Base-by-base conservation (phyloP, 2,329 filamentous ascomycete genomes). In the Cercospora berteroae region DNA sequence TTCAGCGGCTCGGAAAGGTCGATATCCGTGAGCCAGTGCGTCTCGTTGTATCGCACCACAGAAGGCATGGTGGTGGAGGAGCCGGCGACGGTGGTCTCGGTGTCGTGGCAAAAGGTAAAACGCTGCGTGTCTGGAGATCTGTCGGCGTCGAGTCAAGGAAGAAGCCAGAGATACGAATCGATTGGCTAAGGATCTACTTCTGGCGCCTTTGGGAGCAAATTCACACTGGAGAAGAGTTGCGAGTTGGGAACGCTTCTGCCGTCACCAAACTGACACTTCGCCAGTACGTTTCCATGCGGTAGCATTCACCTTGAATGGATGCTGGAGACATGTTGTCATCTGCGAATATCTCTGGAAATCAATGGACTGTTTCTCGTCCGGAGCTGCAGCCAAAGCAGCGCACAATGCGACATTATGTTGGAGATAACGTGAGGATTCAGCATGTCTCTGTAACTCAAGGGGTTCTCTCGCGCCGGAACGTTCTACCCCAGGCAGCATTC, bases 391-490 rank as follows among this genome's bases (percentile, higher is more conserved):
- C 1, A 6, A 42, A 16, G 6, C 1, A 42, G 36, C 6, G 16
- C 6, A n/a, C 2, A 3, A 1, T 1, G n/a, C 36, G 16, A 7
- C 7, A 8, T 9, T 4, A 0, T 8, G 2, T 8, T n/a, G 6
- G 36, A 42, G 36, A 42, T 42, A 42, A 16, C 7, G 2, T 3
- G 16, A 42, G 3, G 1, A 42, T 8, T 36, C 3, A 42, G 36
- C 36, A 3, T 42, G 36, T 42, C 36, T 42, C 36, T 42, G 36
- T 42, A 9, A 9, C 5, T 42, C 6, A 7, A 16, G 5, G 13
- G 13, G 16, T 2, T 2, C 5, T 39, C 36, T 39, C 36, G 16
- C 13, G 5, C 13, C 13, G 36, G 36, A 7, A 39, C 0, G 5
- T 2, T 39, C 16, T 1, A 16, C 1, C 42, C 12, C 42, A 10